A percentile compares a stretch with the other conserved stretches of the same genome.
Conservation (phyloP, 176 grass and related monocot species). For the Zoysia pacifica region DNA sequence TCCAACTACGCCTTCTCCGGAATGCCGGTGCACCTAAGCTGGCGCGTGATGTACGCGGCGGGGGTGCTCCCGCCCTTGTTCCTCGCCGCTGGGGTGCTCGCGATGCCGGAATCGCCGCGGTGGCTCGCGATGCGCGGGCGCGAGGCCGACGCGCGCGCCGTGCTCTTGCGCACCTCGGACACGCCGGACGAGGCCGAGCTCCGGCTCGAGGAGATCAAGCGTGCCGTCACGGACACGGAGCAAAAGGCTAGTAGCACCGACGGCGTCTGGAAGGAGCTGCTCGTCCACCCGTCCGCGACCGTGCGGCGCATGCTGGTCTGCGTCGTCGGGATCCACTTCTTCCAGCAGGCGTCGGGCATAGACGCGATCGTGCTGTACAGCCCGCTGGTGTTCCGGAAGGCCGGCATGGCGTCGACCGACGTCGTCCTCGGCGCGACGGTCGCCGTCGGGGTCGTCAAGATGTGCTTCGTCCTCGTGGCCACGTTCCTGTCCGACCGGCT, state of each 20-base stretch:
- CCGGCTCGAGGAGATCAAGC: constrained; percentile 51
- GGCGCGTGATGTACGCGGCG: constrained; percentile 46
- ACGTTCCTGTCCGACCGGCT: constrained; percentile 40
- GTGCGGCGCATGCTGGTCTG: constrained; percentile 35
- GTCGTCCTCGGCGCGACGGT: constrained; percentile 34
- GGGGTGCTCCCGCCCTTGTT: constrained; percentile 30
- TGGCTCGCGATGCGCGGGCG: constrained; percentile 68
- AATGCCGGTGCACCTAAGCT: constrained; percentile 45
- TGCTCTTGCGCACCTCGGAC: constrained; percentile 38
- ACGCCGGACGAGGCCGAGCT: constrained; percentile 37
- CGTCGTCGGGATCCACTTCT: constrained; percentile 34
- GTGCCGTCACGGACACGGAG: not conserved
- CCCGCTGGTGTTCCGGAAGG: constrained; percentile 28
- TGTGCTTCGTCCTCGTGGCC: constrained; percentile 36
- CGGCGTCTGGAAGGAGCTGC: constrained; percentile 39
- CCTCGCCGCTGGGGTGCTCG: constrained; percentile 34
- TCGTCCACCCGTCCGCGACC: constrained; percentile 27
- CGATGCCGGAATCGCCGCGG: constrained; percentile 71
- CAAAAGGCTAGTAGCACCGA: not conserved
- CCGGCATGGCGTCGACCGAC: constrained; percentile 30
- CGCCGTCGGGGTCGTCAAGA: constrained; percentile 38
- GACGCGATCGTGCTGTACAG: constrained; percentile 46
- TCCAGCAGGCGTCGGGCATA: constrained; percentile 45
- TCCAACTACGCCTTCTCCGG: constrained; percentile 50
- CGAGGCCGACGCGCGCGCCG: constrained; percentile 40